Evolutionary conservation across 257 asterid genomes (phyloP), one percentile per base, ranked within the genome.

Genomic region (Nemophila menziesii): DNA sequence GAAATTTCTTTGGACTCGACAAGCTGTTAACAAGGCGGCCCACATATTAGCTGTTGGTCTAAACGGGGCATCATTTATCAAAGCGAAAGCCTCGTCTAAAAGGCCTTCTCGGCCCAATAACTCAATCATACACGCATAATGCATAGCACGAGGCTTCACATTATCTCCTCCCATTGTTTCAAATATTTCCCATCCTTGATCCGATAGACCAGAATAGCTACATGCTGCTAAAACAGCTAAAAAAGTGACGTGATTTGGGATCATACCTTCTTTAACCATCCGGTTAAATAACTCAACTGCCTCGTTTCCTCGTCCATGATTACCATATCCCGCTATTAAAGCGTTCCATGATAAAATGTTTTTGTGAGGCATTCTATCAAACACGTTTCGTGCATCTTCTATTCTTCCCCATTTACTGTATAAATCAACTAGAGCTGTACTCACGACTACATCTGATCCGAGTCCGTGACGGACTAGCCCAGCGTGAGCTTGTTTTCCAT

Each of bases 1-100:
- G 16, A 70, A 58, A 57, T 87, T 83, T 62, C 74, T 69, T 65
- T 80, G 93, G 51, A 63, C 64, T 68, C 95, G 69, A 53, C 95
- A 73, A 18, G 97, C 92, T n/a, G 95, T 87, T 51, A 80, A 81
- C 70, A 87, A 62, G 39, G 95, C 93, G 18, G 92, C 92, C 95
- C 95, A 87, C 92, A 78, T 83, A 61, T 80, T 80, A 29, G 69
- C 33, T 3, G 92, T 70, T 16, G 93, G 82, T 60, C 42, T 54
- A 61, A 75, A 69, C 1, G 92, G 89, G 34, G 86, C 77, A 46
- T 78, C 78, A 65, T 63, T 63, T 44, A 83, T 75, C 62, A 82
- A 64, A 3, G 84, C 76, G 42, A 73, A 70, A 40, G 93, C 93
- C 63, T 87, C 95, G 48, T 87, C 90, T 22, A 87, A 48, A 42